Base-by-base conservation (phyloP, 192 early-diverging fungal genomes). In the Coemansia erecta region DNA sequence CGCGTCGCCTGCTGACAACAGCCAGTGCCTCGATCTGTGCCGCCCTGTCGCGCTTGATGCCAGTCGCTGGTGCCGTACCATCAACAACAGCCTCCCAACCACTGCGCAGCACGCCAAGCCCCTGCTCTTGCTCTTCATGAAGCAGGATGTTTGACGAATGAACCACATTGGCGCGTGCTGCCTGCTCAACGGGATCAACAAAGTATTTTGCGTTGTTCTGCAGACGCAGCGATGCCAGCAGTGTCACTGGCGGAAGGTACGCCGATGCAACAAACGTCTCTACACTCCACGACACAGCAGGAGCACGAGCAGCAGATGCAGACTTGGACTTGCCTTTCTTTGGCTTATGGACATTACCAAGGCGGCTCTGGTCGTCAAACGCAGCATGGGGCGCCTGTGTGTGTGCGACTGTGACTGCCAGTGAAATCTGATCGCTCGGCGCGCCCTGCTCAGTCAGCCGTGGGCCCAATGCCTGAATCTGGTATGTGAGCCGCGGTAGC, bases 141-240 rank as follows among this genome's bases (percentile, higher is more conserved):
- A 80, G 66, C 56, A 80, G 64, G 11, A 80, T 70, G 61, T 80
- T 80, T 24, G 77, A 73, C 14, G 77, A 73, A 58, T 80, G 77
- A 8, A 80, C 64, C 2, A 26, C 46, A 12, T 46, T 59, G 33
- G 53, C 39, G n/a, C 64, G 58, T 33, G 58, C 12, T 37, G 61
- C 21, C 58, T 73, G 77, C 48, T 64, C 61, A n/a, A 51, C 71
- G n/a, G 71, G 77, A 41, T 73, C 77, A 21, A 80, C 67, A 43
- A 58, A 80, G 54, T 80, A 80, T 40, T 70, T 73, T n/a, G 77
- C 62, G 24, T 70, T 73, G 63, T 80, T 80, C 45, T 80, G 71
- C 23, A 70, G 62, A 4, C 77, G 66, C 67, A 80, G 58, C 24
- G 77, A 70, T 4, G 67, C 77, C 39, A 80, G 55, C 22, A 80